Percentiles rank a stretch among this genome's conserved stretches.
Conservation (phyloP, 257 asterid species). For the Thymus mandschuricus region DNA sequence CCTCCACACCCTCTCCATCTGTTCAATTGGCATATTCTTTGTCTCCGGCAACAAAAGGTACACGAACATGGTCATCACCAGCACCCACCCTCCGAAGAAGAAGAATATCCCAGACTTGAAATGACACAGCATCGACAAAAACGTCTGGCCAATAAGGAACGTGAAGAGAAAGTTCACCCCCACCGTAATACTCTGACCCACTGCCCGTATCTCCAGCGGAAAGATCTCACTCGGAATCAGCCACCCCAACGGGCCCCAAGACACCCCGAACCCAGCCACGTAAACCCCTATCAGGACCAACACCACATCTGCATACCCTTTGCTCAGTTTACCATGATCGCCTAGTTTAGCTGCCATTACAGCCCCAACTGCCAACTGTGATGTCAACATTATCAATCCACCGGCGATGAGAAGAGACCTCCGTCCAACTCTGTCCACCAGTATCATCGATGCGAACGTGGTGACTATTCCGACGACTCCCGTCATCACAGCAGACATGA, state of each 20-base stretch:
- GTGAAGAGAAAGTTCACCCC: constrained; percentile 66
- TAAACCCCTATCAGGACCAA: constrained; percentile 57
- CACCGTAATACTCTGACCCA: constrained; percentile 71
- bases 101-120: constrained; percentile 32
- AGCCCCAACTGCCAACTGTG: constrained; percentile 57
- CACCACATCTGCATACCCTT: constrained; percentile 49
- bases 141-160: constrained; percentile 66
- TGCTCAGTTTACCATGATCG: constrained; percentile 58
- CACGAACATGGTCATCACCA: no score
- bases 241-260: constrained; percentile 96
- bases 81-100: no score
- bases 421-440: constrained; percentile 70
- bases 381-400: constrained; percentile 54
- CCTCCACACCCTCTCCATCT: no score
- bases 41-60: no score
- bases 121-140: constrained; percentile 74
- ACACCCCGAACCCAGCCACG: constrained; percentile 71
- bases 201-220: constrained; percentile 69
- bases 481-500: constrained; percentile 62
- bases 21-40: no score
- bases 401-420: constrained; percentile 52
- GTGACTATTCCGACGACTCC: constrained; percentile 62
- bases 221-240: constrained; percentile 77
- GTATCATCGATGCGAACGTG: constrained; percentile 49
- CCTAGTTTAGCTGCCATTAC: constrained; percentile 63